A percentile compares a stretch with the other conserved stretches of the same genome.
Evolutionary conservation across 2,329 filamentous ascomycete genomes (phyloP).

Genomic region (Ophiostoma australiae): DNA sequence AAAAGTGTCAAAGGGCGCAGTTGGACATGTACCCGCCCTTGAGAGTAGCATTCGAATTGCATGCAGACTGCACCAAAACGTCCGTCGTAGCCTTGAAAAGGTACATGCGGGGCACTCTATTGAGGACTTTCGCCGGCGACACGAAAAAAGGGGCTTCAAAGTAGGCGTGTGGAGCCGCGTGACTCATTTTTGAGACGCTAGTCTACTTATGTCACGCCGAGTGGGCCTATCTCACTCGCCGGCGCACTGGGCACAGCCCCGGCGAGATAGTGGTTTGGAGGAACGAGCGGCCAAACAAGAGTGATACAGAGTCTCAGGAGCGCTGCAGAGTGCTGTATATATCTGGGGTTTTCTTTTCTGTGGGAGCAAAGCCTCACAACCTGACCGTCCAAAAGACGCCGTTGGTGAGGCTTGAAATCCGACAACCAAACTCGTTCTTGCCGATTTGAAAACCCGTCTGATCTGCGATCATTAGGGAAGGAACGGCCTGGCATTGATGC

Average conservation of each 20-base stretch:
- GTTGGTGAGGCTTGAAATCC: background rate
- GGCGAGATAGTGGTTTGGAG: constrained; percentile 14
- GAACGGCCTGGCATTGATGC: background rate
- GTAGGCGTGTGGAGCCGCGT: constrained; percentile 22
- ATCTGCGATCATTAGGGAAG: background rate
- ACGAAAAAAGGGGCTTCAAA: constrained; percentile 15
- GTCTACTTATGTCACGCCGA: background rate
- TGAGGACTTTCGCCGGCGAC: constrained; percentile 11
- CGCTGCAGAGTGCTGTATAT: background rate
- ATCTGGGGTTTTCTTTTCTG: background rate
- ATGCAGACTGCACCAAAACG: background rate
- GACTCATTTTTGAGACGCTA: constrained; percentile 21
- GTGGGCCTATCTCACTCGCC: constrained; percentile 17
- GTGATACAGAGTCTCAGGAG: background rate
- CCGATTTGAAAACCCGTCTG: background rate
- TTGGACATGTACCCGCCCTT: constrained; percentile 8
- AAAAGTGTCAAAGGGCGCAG: constrained; percentile 8
- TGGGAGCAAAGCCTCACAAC: background rate
- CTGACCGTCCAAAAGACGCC: background rate
- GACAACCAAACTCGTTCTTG: background rate
- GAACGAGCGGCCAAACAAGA: background rate
- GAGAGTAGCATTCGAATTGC: background rate
- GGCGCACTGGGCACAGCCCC: constrained; percentile 16
- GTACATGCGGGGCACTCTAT: constrained; percentile 10
- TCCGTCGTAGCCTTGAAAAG: background rate